Evolutionary conservation across 2,329 filamentous ascomycete species (phyloP), one percentile per base, ranked within the genome.

Genomic region (Colletotrichum chlorophyti): DNA sequence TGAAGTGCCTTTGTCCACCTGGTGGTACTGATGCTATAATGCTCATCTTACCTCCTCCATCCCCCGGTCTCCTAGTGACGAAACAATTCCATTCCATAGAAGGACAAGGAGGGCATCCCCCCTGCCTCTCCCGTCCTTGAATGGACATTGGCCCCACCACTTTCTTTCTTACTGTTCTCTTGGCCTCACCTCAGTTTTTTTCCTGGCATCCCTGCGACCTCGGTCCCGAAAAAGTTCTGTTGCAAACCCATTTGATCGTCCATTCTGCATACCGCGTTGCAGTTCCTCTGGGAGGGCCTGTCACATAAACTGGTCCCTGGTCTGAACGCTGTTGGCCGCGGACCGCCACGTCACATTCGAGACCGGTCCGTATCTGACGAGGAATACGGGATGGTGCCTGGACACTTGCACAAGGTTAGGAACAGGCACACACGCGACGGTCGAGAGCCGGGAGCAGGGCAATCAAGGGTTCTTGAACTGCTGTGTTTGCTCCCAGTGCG

Each of bases 261-360:
- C 51, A 23, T 23, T 43, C 37, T 21, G n/a, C n/a, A 53, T 53
- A 45, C 43, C 12, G 29, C 45, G 51, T 46, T 49, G 51, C 34
- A 49, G 51, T 55, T 43, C n/a, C n/a, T n/a, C n/a, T n/a, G n/a
- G n/a, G 51, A 59, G 40, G 43, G 45, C 37, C 32, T 38, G 55
- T 24, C 45, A 45, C 43, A 38, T 59, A 35, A 17, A 32, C 32
- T 46, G 32, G 47, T 27, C 24, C 48, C 46, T 43, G 14, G 24
- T 24, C 34, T 48, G 23, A 15, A 35, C 49, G 21, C 35, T 37
- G 34, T 24, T 11, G 49, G 41, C 17, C n/a, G n/a, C n/a, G 46
- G 23, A 21, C 34, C 17, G 29, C 49, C 42, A 37, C 29, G 41
- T 19, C 41, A 32, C 38, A 19, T 38, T n/a, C n/a, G n/a, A n/a